Percentiles rank a stretch among this genome's conserved stretches.
These are phyloP conservation scores for Pythium insidiosum DNA, from an alignment of 352 stramenopile species.

Conservation along the genomic window DNA sequence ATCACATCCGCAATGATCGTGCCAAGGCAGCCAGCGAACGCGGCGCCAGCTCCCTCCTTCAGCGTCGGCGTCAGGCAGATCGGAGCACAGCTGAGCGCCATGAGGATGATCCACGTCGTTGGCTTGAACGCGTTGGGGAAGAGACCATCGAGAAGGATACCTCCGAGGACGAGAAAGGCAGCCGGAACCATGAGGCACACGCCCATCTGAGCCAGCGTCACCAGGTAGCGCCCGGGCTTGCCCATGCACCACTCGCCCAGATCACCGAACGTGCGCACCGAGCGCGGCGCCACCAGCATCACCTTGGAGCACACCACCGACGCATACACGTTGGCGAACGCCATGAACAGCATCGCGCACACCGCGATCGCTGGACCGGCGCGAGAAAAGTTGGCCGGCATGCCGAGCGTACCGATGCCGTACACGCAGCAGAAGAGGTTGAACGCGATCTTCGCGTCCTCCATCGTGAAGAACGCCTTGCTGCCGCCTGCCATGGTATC, in stretches of 20 bases:
- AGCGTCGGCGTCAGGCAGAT: conserved; percentile 21
- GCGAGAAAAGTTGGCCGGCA: no score
- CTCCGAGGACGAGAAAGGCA: conserved; percentile 18
- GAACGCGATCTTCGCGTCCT: no score
- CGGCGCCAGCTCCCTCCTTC: conserved; percentile 16
- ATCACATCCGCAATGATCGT: conserved; percentile 21
- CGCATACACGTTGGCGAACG: no score
- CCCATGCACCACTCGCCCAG: conserved; percentile 23
- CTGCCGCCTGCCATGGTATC: no score
- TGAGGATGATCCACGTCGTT: conserved; percentile 21
- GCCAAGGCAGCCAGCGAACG: conserved; percentile 17
- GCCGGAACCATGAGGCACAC: conserved; percentile 9
- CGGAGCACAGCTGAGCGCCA: conserved; percentile 12
- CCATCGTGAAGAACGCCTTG: no score
- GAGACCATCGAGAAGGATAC: conserved; percentile 13
- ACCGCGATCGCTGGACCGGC: no score
- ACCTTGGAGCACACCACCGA: no score
- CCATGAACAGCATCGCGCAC: no score
- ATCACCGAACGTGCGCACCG: conserved; percentile 20
- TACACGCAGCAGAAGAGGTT: no score
- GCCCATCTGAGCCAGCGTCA: conserved; percentile 12
- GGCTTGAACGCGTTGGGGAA: conserved; percentile 13
- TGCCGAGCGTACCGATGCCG: no score
- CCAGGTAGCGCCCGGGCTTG: conserved; percentile 10
- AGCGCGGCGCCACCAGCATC: conserved; percentile 16